These are phyloP conservation scores for Populus hybrid DNA, from an alignment of 441 rosid species.

Conservation along the genomic window DNA sequence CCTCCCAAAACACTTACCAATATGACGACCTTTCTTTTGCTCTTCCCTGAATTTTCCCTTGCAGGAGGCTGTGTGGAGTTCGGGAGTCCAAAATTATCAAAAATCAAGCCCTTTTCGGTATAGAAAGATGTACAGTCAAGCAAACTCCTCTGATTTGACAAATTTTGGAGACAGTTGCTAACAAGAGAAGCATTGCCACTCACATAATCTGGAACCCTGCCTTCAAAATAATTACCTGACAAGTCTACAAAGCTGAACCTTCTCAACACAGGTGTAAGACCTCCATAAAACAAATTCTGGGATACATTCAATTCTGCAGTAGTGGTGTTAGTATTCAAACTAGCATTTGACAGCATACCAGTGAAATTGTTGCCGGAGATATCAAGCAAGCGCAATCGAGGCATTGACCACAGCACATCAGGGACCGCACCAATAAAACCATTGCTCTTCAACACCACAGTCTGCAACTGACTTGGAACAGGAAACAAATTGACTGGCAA, in stretches of 20 bases:
- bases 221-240: slow-evolving; percentile 81
- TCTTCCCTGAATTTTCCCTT: slow-evolving; percentile 33
- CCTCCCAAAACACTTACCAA: slow-evolving; percentile 67
- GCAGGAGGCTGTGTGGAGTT: slow-evolving; percentile 45
- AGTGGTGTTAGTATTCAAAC: slow-evolving; percentile 30
- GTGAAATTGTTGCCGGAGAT: slow-evolving; percentile 77
- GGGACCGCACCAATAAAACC: slow-evolving; percentile 59
- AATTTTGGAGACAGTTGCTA: slow-evolving; percentile 68
- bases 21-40: slow-evolving; percentile 44
- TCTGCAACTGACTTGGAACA: slow-evolving; percentile 43
- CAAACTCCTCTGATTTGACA: slow-evolving; percentile 53
- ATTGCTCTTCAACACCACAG: slow-evolving; percentile 52
- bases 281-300: slow-evolving; percentile 65
- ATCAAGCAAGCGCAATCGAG: slow-evolving; percentile 60
- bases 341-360: slow-evolving; percentile 51
- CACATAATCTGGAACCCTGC: slow-evolving; percentile 55
- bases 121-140: slow-evolving; percentile 63
- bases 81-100: slow-evolving; percentile 72
- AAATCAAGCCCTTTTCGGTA: slow-evolving; percentile 48
- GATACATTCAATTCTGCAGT: slow-evolving; percentile 58
- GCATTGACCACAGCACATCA: slow-evolving; percentile 46
- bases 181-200: slow-evolving; percentile 44
- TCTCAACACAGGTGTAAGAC: slow-evolving; percentile 43
- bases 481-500: slow-evolving; percentile 52
- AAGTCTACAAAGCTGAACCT: slow-evolving; percentile 48